phyloP scores from a whole-genome alignment of 2,329 filamentous ascomycete species.

The Fusarium miscanthi region DNA sequence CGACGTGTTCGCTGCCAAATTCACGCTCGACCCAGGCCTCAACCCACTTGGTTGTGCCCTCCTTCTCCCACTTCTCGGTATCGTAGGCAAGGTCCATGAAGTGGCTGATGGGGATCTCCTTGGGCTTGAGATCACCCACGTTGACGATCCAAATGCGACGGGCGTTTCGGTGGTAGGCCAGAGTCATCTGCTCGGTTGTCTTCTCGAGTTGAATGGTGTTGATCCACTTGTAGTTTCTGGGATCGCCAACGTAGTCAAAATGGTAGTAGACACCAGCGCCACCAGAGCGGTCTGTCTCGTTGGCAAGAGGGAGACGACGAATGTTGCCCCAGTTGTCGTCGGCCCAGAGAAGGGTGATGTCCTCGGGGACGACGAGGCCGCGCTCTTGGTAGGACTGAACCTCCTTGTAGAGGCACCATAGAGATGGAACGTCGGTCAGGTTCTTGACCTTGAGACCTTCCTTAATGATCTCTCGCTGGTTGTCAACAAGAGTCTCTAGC shows the following conservation, averaged over 20 bases:
- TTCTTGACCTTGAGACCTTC: constrained; percentile 14
- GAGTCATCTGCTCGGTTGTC: constrained; percentile 54
- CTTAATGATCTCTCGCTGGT: constrained; percentile 53
- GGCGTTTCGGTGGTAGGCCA: constrained; percentile 61
- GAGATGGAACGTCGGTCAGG: constrained; percentile 52
- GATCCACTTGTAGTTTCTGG: constrained; percentile 71
- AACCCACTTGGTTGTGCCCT: constrained; percentile 54
- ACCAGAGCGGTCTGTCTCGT: constrained; percentile 64
- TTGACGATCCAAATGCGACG: constrained; percentile 71
- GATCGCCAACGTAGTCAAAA: constrained; percentile 72
- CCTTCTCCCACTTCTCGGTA: constrained; percentile 50
- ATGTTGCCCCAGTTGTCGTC: constrained; percentile 74
- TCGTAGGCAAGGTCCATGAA: constrained; percentile 69
- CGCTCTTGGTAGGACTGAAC: constrained; percentile 70
- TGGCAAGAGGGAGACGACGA: constrained; percentile 64
- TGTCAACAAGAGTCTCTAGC: constrained; percentile 36
- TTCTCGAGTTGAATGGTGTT: constrained; percentile 54
- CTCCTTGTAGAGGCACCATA: constrained; percentile 75
- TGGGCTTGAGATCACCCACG: constrained; percentile 70
- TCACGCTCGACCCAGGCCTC: constrained; percentile 61
- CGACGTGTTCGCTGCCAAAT: constrained; percentile 59
- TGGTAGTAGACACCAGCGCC: constrained; percentile 71
- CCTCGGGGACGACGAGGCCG: constrained; percentile 69
- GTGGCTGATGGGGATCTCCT: constrained; percentile 66
- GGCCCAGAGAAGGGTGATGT: constrained; percentile 71